These are phyloP conservation scores for Lycium barbarum DNA, from an alignment of 257 asterid species.

Conservation along the genomic window DNA sequence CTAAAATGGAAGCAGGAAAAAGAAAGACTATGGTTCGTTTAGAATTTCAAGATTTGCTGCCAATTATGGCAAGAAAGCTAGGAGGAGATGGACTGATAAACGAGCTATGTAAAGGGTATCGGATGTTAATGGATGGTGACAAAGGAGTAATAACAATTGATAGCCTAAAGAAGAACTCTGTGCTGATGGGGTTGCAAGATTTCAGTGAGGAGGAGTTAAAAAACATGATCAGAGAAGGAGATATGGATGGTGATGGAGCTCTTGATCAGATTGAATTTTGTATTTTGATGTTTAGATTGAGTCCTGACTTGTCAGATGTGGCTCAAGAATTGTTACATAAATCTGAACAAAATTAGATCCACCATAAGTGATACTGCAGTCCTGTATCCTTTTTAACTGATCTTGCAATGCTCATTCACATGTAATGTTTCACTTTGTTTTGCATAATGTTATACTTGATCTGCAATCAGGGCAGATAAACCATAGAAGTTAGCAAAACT, in stretches of 20 bases:
- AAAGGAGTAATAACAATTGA: constrained; percentile 32
- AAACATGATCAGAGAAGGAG: constrained; percentile 36
- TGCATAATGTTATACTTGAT: not conserved
- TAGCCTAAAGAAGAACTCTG: constrained; percentile 38
- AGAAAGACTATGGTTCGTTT: not conserved
- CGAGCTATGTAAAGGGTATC: constrained; percentile 36
- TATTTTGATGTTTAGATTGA: constrained; percentile 44
- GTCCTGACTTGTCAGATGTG: constrained; percentile 30
- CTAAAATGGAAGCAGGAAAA: not conserved
- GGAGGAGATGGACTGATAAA: constrained; percentile 35
- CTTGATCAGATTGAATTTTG: constrained; percentile 39
- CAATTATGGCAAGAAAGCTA: constrained; percentile 32
- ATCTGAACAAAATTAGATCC: not conserved
- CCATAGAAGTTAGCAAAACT: too few relatives aligned
- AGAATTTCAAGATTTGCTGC: constrained; percentile 37
- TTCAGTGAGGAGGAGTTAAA: constrained; percentile 32
- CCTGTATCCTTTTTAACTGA: not conserved
- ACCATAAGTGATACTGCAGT: not conserved
- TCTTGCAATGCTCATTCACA: not conserved
- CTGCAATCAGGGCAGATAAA: too few relatives aligned
- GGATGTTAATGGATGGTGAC: constrained; percentile 30
- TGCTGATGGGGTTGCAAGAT: constrained; percentile 37
- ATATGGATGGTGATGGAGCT: constrained; percentile 37
- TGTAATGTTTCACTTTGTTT: not conserved
- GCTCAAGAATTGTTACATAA: constrained; percentile 28